Evolutionary conservation across 2,329 filamentous ascomycete species (phyloP), one percentile per base, ranked within the genome.

Genomic region (Trichoderma koningii): DNA sequence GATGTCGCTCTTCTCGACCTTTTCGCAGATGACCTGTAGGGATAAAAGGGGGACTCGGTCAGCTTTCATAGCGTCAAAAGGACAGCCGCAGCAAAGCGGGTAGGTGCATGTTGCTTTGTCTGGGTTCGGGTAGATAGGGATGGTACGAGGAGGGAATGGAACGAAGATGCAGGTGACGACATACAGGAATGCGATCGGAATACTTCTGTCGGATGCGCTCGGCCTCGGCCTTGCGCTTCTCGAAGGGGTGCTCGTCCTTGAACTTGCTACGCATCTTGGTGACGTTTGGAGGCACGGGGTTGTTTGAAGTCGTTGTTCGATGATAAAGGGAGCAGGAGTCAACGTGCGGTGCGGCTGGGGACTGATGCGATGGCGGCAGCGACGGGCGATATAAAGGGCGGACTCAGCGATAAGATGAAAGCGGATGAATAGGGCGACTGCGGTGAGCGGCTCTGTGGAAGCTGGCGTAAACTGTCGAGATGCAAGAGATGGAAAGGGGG

Each of bases 161-260:
- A 14, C 23, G 30, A 19, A 38, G 38, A 4, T 7, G 48, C 56
- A 38, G 19, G 19, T 19, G 48, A 67, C 23, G 45, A 88, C 93
- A 79, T 88, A 97, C 95, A 59, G 95, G 95, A 81, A 99, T 99
- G 74, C 95, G 92, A 80, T 99, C 95, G 72, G 92, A 89, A 79
- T 99, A 99, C 83, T 99, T 99, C 85, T 97, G 93, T 72, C 95
- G 93, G 79, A 97, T 97, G 80, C 95, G 93, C 86, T 99, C 95
- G 78, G 95, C 95, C 84, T 99, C 95, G 71, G 95, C 95, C 92
- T 98, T 97, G 84, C 95, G 93, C 92, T 99, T 99, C 90, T 98
- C 95, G 79, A 98, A 98, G 74, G 92, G 93, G 81, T 98, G 95
- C 88, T 98, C 95, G 89, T 99, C 95, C 93, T 99, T 99, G 82